Percentiles rank a stretch among this genome's conserved stretches.
Evolutionary conservation across 2,329 filamentous ascomycete species (phyloP).

Genomic region (Colletotrichum acutatum): DNA sequence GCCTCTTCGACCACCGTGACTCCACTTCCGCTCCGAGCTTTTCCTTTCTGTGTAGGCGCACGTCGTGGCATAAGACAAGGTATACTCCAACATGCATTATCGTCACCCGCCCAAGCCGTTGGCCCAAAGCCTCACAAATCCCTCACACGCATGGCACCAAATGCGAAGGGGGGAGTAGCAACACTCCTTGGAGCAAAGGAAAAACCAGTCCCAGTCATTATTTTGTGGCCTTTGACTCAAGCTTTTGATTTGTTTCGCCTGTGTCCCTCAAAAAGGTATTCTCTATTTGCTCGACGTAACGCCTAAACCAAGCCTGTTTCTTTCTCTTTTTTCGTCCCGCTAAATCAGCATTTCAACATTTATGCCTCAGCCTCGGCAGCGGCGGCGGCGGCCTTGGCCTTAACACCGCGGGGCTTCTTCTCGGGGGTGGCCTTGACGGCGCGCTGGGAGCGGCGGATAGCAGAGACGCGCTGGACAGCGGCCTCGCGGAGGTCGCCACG

Average conservation of each 20-base stretch:
- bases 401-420: conserved; percentile 81
- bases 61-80: background rate
- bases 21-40: background rate
- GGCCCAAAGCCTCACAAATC: background rate
- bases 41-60: background rate
- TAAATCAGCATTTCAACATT: conserved; percentile 22
- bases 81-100: background rate
- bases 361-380: conserved; percentile 61
- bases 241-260: conserved; percentile 35
- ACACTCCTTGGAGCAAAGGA: conserved; percentile 1
- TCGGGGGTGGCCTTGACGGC: conserved; percentile 80
- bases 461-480: conserved; percentile 88
- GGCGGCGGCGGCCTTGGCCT: conserved; percentile 79
- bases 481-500: conserved; percentile 79
- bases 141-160: background rate
- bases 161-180: background rate
- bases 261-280: conserved; percentile 34
- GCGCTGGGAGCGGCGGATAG: conserved; percentile 83
- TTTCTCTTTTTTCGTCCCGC: conserved; percentile 14
- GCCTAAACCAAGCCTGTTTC: conserved; percentile 33
- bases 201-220: conserved; percentile 28
- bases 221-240: conserved; percentile 35
- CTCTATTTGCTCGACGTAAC: conserved; percentile 36
- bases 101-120: background rate
- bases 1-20: background rate